Conservation (phyloP, 1,284 basidiomycete species). For the Marasmius tenuissimus region DNA sequence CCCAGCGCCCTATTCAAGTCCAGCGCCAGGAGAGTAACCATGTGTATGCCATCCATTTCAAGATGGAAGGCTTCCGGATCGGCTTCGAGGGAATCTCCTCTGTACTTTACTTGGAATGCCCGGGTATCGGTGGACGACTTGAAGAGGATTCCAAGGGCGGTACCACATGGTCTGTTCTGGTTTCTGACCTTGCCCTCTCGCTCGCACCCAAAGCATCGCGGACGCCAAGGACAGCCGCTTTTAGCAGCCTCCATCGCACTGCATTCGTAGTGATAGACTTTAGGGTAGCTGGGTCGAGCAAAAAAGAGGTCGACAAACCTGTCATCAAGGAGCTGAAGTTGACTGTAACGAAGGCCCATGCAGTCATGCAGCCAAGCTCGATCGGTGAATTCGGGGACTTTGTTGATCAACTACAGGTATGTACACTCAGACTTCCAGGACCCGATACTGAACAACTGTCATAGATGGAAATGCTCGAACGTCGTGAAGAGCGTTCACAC, state of each 20-base stretch:
- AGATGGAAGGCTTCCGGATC: constrained; percentile 77
- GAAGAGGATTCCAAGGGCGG: constrained; percentile 36
- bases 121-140: constrained; percentile 65
- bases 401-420: constrained; percentile 77
- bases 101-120: constrained; percentile 71
- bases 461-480: constrained; percentile 71
- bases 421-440: constrained; percentile 2
- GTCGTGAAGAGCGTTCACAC: constrained; percentile 69
- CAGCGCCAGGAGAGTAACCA: constrained; percentile 9
- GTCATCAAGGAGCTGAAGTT: constrained; percentile 50
- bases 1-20: constrained; percentile 15
- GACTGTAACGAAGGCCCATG: constrained; percentile 74
- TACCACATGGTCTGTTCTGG: constrained; percentile 57
- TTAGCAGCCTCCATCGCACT: constrained; percentile 66
- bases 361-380: constrained; percentile 90
- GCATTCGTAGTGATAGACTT: constrained; percentile 85
- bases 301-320: constrained; percentile 22
- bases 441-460: constrained; percentile 12
- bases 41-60: constrained; percentile 52
- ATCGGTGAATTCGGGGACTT: constrained; percentile 88
- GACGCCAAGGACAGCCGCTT: constrained; percentile 32
- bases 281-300: constrained; percentile 38
- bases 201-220: constrained; percentile 57
- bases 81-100: constrained; percentile 74
- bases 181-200: constrained; percentile 74